Percentiles rank a stretch among this genome's conserved stretches.
Conservation (phyloP, 176 grass and related monocot genomes). For the Themeda triandra region DNA sequence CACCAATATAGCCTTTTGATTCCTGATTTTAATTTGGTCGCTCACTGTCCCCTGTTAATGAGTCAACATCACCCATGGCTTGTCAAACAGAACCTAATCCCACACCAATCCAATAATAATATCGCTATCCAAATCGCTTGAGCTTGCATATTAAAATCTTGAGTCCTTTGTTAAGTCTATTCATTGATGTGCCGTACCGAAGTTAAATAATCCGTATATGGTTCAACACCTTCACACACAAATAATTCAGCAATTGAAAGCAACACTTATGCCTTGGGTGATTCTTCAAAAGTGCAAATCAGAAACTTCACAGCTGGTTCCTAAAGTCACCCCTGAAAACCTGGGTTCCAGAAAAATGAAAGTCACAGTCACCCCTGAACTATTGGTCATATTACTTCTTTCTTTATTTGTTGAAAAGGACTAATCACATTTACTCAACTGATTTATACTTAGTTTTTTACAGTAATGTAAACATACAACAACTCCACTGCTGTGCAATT, state of each 20-base stretch:
- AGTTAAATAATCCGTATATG: neutral
- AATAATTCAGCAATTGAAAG: slow-evolving; percentile 16
- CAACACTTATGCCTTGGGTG: neutral
- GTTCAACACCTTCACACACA: neutral
- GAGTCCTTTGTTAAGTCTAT: slow-evolving; percentile 21
- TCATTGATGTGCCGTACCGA: slow-evolving; percentile 9
- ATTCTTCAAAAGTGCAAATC: neutral
- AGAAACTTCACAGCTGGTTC: slow-evolving; percentile 1
- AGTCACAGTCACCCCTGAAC: neutral
- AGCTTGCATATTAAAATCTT: slow-evolving; percentile 13
- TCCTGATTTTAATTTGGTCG: slow-evolving; percentile 34
- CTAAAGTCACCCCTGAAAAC: slow-evolving; percentile 4
- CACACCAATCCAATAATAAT: slow-evolving; percentile 21
- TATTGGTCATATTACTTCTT: neutral
- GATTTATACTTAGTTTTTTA: neutral
- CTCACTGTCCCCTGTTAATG: slow-evolving; percentile 32
- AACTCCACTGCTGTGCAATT: slow-evolving; percentile 30
- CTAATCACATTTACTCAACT: neutral
- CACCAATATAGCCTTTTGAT: neutral
- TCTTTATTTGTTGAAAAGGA: neutral
- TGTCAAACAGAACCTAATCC: slow-evolving; percentile 59
- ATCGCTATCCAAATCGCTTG: slow-evolving; percentile 24
- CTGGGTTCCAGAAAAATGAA: neutral
- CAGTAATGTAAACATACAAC: neutral
- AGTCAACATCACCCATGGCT: slow-evolving; percentile 72